phyloP scores from a whole-genome alignment of 371 early-diverging fungal species.

The Mortierella sp. region DNA sequence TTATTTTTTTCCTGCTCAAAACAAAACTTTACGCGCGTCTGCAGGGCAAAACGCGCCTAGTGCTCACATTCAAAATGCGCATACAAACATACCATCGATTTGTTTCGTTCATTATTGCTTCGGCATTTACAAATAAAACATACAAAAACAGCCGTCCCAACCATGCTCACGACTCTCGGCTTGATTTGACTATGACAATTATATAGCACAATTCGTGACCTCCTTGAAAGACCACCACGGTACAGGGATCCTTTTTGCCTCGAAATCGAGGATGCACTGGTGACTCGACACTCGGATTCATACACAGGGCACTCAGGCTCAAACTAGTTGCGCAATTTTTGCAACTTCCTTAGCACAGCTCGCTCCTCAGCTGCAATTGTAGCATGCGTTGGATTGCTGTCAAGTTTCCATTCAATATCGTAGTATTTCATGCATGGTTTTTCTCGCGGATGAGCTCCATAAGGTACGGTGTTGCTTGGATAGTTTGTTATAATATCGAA shows the following conservation, averaged over 20 bases:
- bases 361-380: conserved; percentile 8
- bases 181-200: too few relatives aligned
- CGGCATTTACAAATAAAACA: too few relatives aligned
- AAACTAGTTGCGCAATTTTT: background rate
- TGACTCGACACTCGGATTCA: background rate
- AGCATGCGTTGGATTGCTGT: background rate
- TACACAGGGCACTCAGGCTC: background rate
- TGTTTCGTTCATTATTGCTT: too few relatives aligned
- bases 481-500: background rate
- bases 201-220: background rate
- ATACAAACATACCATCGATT: too few relatives aligned
- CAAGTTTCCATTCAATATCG: conserved; percentile 9
- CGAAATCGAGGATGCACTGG: background rate
- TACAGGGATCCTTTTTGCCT: background rate
- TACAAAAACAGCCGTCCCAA: too few relatives aligned
- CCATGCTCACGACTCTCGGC: too few relatives aligned
- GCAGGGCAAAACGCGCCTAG: too few relatives aligned
- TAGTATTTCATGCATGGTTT: conserved; percentile 11
- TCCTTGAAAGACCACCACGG: background rate
- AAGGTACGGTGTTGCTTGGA: background rate
- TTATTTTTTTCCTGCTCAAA: background rate
- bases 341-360: background rate
- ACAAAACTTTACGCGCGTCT: background rate
- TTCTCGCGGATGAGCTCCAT: conserved; percentile 13
- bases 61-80: too few relatives aligned